Evolutionary conservation across 805 yeast species (phyloP), one percentile per base, ranked within the genome.

Genomic region (Kregervanrija fluxuum): DNA sequence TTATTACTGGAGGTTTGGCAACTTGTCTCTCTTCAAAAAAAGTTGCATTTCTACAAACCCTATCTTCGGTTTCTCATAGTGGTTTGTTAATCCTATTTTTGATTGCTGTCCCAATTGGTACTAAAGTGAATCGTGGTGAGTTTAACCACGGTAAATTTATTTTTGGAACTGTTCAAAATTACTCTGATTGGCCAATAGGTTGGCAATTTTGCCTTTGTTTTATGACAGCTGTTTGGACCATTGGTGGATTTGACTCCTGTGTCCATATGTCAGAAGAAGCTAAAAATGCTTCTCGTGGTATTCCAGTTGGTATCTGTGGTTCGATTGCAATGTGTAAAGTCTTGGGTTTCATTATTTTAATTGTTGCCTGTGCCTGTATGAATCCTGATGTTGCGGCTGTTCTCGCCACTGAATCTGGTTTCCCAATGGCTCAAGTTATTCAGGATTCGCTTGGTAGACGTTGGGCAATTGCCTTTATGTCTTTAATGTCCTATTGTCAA

Each of bases 241-340:
- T 82, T 56, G 83, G 85, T 32, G 79, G 82, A 0, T 81, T 80
- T 59, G 88, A 82, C 59, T 75, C 84, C 2, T 77, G 82, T 54
- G 78, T 82, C 40, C 87, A 82, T 64, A 76, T 80, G 76, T 68
- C 81, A 12, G 89, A 82, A 57, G 88, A 82, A 60, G 82, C 83
- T 11, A 66, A 67, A 44, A 74, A 79, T 55, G 82, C 87, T 14
- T 66, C 77, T 8, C 67, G 68, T 39, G 75, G 83, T 12, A 78
- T 80, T 3, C 86, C 88, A 8, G 61, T 74, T 41, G 87, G 86
- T 38, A 80, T 82, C 36, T 60, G 75, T 28, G 70, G 79, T 16
- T 73, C 85, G 8, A 77, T 79, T 41, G 47, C 69, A 13, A 69
- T 68, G 12, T 79, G 86, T 61, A 75, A 79, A 65, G 41, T 73